Evolutionary conservation across 2,329 filamentous ascomycete species (phyloP).

Genomic region (Neonectria neomacrospora): DNA sequence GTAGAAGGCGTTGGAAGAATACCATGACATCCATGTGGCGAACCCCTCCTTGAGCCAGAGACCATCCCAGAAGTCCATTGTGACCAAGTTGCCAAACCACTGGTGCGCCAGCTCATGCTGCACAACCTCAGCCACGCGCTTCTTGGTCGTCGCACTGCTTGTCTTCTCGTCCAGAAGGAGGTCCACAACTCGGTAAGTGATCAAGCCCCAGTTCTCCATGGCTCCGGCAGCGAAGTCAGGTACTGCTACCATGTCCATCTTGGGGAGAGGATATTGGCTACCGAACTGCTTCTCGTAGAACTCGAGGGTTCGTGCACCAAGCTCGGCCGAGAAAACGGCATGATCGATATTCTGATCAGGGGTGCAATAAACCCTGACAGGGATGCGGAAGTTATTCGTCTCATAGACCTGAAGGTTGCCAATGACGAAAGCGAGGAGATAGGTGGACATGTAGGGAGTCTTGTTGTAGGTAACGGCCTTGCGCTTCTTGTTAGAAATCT

Average conservation of each 20-base stretch:
- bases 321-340: slow-evolving; percentile 88
- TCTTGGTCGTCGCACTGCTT: slow-evolving; percentile 87
- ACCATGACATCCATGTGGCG: slow-evolving; percentile 66
- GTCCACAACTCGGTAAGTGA: slow-evolving; percentile 89
- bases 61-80: slow-evolving; percentile 99
- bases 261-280: slow-evolving; percentile 70
- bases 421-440: slow-evolving; percentile 92
- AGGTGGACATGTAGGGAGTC: slow-evolving; percentile 95
- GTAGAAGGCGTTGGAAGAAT: slow-evolving; percentile 93
- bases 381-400: slow-evolving; percentile 89
- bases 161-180: slow-evolving; percentile 91
- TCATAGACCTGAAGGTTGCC: slow-evolving; percentile 95
- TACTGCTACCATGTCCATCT: slow-evolving; percentile 73
- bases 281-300: slow-evolving; percentile 98
- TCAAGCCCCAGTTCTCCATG: slow-evolving; percentile 98
- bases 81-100: slow-evolving; percentile 98
- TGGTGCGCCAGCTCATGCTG: slow-evolving; percentile 98
- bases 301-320: slow-evolving; percentile 87
- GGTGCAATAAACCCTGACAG: slow-evolving; percentile 93
- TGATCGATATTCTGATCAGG: slow-evolving; percentile 91
- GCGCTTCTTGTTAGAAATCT: slow-evolving; percentile 68
- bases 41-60: slow-evolving; percentile 97
- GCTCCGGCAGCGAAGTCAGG: slow-evolving; percentile 95
- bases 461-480: slow-evolving; percentile 93
- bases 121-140: slow-evolving; percentile 93